phyloP scores from a whole-genome alignment of 495 filamentous ascomycete species.

The Amorphotheca resinae region DNA sequence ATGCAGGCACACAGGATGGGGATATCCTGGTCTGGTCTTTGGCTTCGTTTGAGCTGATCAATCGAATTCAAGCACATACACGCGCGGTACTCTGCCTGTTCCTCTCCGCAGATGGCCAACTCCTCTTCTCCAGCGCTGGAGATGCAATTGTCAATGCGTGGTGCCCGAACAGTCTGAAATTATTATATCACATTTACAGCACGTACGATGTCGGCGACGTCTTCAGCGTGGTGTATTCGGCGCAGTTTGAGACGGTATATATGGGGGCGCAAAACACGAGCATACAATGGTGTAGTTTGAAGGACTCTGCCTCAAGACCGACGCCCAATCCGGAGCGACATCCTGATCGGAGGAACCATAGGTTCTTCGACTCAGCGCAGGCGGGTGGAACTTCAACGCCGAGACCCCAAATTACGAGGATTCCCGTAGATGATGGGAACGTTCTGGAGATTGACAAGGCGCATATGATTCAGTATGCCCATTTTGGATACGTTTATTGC shows the following conservation, averaged over 20 bases:
- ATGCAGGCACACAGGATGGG: slow-evolving; percentile 82
- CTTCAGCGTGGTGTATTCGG: slow-evolving; percentile 81
- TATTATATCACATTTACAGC: slow-evolving; percentile 82
- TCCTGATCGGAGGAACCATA: slow-evolving; percentile 69
- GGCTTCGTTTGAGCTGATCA: slow-evolving; percentile 66
- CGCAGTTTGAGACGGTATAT: slow-evolving; percentile 67
- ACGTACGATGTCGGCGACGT: slow-evolving; percentile 92
- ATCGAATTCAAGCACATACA: slow-evolving; percentile 70
- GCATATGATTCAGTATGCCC: slow-evolving; percentile 77
- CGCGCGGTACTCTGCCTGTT: slow-evolving; percentile 80
- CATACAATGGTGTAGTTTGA: slow-evolving; percentile 56
- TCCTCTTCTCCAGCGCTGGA: slow-evolving; percentile 86
- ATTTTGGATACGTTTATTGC: slow-evolving; percentile 90
- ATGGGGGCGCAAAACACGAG: slow-evolving; percentile 90
- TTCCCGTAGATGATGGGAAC: slow-evolving; percentile 42
- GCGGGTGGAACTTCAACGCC: slow-evolving; percentile 64
- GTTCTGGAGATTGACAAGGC: slow-evolving; percentile 71
- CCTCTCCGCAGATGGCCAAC: slow-evolving; percentile 55
- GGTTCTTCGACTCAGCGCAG: slow-evolving; percentile 88
- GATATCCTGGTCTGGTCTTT: slow-evolving; percentile 87
- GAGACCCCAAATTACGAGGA: slow-evolving; percentile 27
- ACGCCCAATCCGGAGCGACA: slow-evolving; percentile 53
- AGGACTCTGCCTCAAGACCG: slow-evolving; percentile 35
- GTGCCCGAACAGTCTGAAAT: slow-evolving; percentile 31
- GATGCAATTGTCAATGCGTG: slow-evolving; percentile 86